A percentile compares a stretch with the other conserved stretches of the same genome.
Evolutionary conservation across 208 protist genomes (phyloP).

Genomic region (Leptomonas pyrrhocoris): DNA sequence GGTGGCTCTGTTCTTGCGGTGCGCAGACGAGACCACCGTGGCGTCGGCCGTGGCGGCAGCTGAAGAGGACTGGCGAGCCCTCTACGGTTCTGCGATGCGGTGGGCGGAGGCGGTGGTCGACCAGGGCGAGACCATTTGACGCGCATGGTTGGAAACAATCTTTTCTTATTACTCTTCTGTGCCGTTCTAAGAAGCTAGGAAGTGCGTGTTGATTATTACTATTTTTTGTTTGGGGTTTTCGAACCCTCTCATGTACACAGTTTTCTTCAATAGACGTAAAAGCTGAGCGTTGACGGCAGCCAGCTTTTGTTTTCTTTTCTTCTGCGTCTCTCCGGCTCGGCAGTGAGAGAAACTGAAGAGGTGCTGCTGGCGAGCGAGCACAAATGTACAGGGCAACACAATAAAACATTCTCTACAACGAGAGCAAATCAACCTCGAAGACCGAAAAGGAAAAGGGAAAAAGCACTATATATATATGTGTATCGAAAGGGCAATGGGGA

Average conservation of each 20-base stretch:
- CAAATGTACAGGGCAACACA: neutral
- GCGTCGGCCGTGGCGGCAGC: constrained; percentile 8
- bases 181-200: neutral
- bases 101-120: constrained; percentile 13
- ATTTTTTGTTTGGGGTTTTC: constrained; percentile 14
- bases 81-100: constrained; percentile 8
- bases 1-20: constrained; percentile 30
- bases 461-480: too few relatives aligned
- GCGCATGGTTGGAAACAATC: too few relatives aligned
- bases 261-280: too few relatives aligned
- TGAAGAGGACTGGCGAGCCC: constrained; percentile 7
- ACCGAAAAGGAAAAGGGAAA: too few relatives aligned
- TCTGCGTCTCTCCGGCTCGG: neutral
- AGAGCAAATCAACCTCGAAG: too few relatives aligned
- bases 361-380: too few relatives aligned
- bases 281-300: too few relatives aligned
- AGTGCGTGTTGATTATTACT: constrained; percentile 1
- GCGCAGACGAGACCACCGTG: constrained; percentile 13
- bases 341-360: too few relatives aligned
- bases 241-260: too few relatives aligned
- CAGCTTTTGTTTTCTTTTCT: constrained; percentile 8
- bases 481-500: too few relatives aligned
- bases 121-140: neutral
- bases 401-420: neutral
- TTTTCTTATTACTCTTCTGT: neutral